phyloP scores from a whole-genome alignment of 2,329 filamentous ascomycete genomes.

The Fusarium nematophilum region DNA sequence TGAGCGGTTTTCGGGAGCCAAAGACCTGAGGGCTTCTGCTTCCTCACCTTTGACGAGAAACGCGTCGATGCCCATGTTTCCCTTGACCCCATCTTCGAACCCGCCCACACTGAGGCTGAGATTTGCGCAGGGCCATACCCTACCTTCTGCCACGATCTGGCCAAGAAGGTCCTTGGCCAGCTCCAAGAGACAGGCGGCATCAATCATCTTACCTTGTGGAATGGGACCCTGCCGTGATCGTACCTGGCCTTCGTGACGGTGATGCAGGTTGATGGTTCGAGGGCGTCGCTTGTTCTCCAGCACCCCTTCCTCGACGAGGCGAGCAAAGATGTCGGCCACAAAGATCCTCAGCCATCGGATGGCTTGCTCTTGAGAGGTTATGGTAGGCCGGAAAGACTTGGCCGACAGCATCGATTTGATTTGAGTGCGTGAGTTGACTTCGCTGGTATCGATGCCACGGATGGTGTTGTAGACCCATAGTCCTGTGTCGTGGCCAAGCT shows the following conservation, averaged over 20 bases:
- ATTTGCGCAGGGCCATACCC: constrained; percentile 91
- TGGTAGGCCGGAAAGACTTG: constrained; percentile 90
- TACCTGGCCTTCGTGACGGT: constrained; percentile 78
- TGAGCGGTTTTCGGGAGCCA: constrained; percentile 35
- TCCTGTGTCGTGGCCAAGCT: constrained; percentile 85
- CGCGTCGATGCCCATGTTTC: constrained; percentile 86
- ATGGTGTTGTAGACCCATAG: constrained; percentile 87
- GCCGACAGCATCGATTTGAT: constrained; percentile 98
- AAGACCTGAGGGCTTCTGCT: constrained; percentile 55
- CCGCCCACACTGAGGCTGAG: constrained; percentile 89
- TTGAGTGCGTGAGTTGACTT: constrained; percentile 90
- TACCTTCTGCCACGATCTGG: constrained; percentile 81
- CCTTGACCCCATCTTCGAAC: constrained; percentile 87
- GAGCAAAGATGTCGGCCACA: constrained; percentile 87
- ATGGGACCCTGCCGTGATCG: constrained; percentile 82
- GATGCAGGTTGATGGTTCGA: constrained; percentile 85
- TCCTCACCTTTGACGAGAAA: constrained; percentile 85
- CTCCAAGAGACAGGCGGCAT: constrained; percentile 78
- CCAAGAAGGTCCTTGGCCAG: constrained; percentile 80
- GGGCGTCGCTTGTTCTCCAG: constrained; percentile 88
- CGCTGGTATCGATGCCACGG: constrained; percentile 85
- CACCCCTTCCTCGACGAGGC: constrained; percentile 90
- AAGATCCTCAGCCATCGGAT: constrained; percentile 91
- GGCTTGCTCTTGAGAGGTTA: constrained; percentile 82
- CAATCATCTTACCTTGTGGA: constrained; percentile 77